Percentiles rank a stretch among this genome's conserved stretches.
phyloP scores from a whole-genome alignment of 2,329 filamentous ascomycete genomes.

The Sporothrix dimorphospora region DNA sequence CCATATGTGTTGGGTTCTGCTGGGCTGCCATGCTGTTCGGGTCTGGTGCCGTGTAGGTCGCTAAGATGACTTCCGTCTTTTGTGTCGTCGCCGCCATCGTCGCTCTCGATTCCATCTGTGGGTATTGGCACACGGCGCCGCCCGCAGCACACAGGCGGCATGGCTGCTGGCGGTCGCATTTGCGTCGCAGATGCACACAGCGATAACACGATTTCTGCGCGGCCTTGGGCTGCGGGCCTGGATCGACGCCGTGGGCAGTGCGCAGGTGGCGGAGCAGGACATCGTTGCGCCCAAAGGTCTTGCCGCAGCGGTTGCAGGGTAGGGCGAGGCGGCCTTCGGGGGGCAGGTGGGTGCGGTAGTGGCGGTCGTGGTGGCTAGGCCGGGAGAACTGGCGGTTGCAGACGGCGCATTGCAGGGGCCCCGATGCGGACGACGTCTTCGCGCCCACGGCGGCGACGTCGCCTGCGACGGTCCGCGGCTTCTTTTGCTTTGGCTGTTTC shows the following conservation, averaged over 20 bases:
- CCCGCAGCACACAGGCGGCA: constrained; percentile 35
- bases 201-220: constrained; percentile 38
- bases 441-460: background rate
- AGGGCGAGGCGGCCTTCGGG: constrained; percentile 33
- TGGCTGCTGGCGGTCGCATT: constrained; percentile 36
- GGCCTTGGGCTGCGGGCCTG: constrained; percentile 30
- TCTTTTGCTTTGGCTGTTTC: background rate
- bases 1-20: constrained; percentile 5
- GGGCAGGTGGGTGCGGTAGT: constrained; percentile 38
- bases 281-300: constrained; percentile 36
- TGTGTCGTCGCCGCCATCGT: background rate
- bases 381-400: constrained; percentile 37
- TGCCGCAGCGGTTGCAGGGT: constrained; percentile 36
- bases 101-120: background rate
- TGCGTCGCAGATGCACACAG: constrained; percentile 38
- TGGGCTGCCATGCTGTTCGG: background rate
- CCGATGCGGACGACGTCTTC: background rate
- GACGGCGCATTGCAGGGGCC: constrained; percentile 31
- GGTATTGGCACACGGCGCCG: constrained; percentile 31
- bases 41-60: background rate
- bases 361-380: constrained; percentile 38
- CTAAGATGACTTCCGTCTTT: background rate
- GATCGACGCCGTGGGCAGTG: constrained; percentile 35
- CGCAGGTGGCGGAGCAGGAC: constrained; percentile 40
- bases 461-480: background rate